Evolutionary conservation across 2,329 filamentous ascomycete genomes (phyloP), one percentile per base, ranked within the genome.

Genomic region (Cladosporium sp.): DNA sequence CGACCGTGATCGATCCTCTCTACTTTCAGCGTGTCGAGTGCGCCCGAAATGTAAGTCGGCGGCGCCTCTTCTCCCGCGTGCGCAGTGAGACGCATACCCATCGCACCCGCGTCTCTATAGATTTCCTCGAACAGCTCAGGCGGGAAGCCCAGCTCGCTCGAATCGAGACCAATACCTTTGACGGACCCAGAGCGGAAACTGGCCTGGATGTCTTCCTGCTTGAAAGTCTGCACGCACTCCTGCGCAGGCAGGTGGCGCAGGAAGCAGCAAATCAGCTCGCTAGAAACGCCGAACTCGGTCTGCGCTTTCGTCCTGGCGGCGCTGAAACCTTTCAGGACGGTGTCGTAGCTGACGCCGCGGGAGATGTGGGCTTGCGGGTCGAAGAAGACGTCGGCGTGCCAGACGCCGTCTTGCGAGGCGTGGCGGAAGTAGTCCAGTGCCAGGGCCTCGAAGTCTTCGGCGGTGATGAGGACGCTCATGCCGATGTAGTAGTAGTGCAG

Each of bases 1-100:
- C 90, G 84, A 0, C 89, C 89, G 69, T 93, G 88, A 70, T 92
- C 89, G 67, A 93, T 89, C 42, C 89, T 82, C 70, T 82, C 76
- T 42, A 85, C 83, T 20, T 79, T 76, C 43, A 91, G 79, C 30
- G 78, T 69, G 64, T 88, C 82, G 40, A 92, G 75, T 1, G 88
- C 86, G 25, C 79, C 78, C 22, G 75, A 74, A 64, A 93, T 86
- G 72, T 88, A 90, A 5, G 77, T 78, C 3, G 85, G 74, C 15
- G 88, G 86, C 0, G 87, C 88, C 69, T 92, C 89, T 71, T 92
- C 89, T 55, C 89, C 88, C 2, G 86, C 88, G 70, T 92, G 89
- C 2, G 88, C 85, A 0, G 89, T 92, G n/a, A 84, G 77, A 28
- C 78, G 75, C 52, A 88, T 78, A 0, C 84, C 83, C 28, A 76